Evolutionary conservation across 1,284 basidiomycete species (phyloP), one percentile per base, ranked within the genome.

Genomic region (Cystobasidium pallidum): DNA sequence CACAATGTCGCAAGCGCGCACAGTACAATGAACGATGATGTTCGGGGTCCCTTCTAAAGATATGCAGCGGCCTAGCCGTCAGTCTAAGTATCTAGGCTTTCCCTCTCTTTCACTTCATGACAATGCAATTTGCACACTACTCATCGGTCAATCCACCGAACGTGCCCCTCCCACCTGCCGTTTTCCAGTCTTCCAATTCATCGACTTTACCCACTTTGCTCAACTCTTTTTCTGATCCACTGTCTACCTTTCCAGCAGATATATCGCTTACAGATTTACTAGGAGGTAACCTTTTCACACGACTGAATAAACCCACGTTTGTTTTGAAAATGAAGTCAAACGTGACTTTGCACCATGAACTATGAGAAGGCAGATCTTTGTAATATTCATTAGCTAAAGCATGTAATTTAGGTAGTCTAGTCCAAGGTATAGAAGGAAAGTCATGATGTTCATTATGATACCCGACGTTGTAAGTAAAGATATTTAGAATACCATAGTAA

Each of bases 361-460:
- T 87, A 80, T 99, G 95, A 1, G 87, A 85, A 0, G 94, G 93
- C 30, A 98, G 84, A 6, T 84, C 86, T 77, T 94, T 91, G 83
- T 99, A 99, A 81, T 91, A 96, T 81, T 99, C 95, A 6, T 89
- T 90, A 0, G 94, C 94, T 65, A 97, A 85, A 3, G 85, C 84
- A 30, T 88, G 87, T 19, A 99, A 86, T 10, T 87, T 85, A 0
- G 94, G 92, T 0, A 99, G 86, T n/a, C 91, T 87, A 10, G 93
- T 97, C 95, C 95, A 99, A 0, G 96, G 87, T 0, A 99, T 84
- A 1, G 92, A 76, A 30, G 95, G 94, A 82, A 99, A 99, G 82
- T 99, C 95, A 83, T 99, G 95, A 82, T 99, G 95, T 80, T 99
- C 95, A 82, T 98, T 97, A 81, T 98, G 95, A 80, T 97, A 98